Evolutionary conservation across 495 filamentous ascomycete genomes (phyloP).

Genomic region (Clohesyomyces aquaticus): DNA sequence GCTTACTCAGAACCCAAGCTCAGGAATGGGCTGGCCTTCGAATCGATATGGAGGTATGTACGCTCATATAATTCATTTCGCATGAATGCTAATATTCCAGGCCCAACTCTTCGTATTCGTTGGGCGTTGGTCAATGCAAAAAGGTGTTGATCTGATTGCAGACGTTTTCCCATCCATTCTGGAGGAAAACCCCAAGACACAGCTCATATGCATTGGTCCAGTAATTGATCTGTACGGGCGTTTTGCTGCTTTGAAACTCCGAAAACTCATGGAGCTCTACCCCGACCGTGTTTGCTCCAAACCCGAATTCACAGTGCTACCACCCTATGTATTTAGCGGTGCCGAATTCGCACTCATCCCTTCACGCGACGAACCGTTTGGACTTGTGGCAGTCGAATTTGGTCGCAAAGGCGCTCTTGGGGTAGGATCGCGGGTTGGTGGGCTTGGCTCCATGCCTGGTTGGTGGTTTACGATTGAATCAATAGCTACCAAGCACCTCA

Average conservation of each 20-base stretch:
- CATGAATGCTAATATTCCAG: too few species aligned
- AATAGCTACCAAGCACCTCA: slow-evolving; percentile 67
- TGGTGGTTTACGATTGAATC: slow-evolving; percentile 75
- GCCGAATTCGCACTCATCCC: slow-evolving; percentile 81
- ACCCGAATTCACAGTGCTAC: slow-evolving; percentile 75
- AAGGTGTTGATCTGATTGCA: slow-evolving; percentile 77
- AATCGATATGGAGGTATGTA: too few species aligned
- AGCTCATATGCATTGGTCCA: slow-evolving; percentile 72
- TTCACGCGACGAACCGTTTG: slow-evolving; percentile 79
- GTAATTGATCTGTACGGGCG: slow-evolving; percentile 79
- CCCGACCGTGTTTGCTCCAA: slow-evolving; percentile 77
- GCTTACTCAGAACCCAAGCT: slow-evolving; percentile 65
- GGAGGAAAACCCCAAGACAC: slow-evolving; percentile 67
- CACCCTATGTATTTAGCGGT: slow-evolving; percentile 75
- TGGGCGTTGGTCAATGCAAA: slow-evolving; percentile 78
- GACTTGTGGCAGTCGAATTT: slow-evolving; percentile 78
- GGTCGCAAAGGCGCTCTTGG: slow-evolving; percentile 79
- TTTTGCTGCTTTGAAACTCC: slow-evolving; percentile 75
- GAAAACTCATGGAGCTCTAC: slow-evolving; percentile 72
- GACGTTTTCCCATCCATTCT: slow-evolving; percentile 74
- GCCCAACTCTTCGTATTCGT: slow-evolving; percentile 80
- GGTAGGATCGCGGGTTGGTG: slow-evolving; percentile 68
- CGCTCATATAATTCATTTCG: too few species aligned
- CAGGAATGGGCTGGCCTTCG: slow-evolving; percentile 77
- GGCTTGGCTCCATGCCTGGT: slow-evolving; percentile 78